These are phyloP conservation scores for Amyloporia xantha DNA, from an alignment of 768 basidiomycete genomes.

Conservation along the genomic window DNA sequence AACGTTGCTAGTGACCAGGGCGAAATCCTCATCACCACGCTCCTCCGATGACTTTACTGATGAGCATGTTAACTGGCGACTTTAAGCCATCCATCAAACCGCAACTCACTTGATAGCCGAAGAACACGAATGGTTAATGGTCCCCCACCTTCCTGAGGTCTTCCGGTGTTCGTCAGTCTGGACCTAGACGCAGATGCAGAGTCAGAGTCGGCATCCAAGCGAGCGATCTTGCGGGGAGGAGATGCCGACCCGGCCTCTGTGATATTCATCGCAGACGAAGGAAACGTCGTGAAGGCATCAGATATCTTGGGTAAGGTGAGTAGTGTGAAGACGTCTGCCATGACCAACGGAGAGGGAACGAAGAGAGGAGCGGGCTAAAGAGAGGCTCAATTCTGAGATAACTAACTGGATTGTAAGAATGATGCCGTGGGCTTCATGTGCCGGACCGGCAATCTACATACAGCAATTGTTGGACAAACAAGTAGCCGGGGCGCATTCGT, in stretches of 20 bases:
- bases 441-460: too few relatives aligned
- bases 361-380: too few relatives aligned
- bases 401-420: too few relatives aligned
- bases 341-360: too few relatives aligned
- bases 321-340: slow-evolving; percentile 20
- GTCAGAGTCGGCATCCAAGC: slow-evolving; percentile 61
- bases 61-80: not conserved
- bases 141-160: slow-evolving; percentile 18
- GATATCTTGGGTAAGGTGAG: slow-evolving; percentile 19
- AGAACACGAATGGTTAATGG: slow-evolving; percentile 44
- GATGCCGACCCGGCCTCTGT: slow-evolving; percentile 42
- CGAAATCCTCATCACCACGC: slow-evolving; percentile 20
- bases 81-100: not conserved
- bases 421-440: too few relatives aligned
- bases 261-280: slow-evolving; percentile 10
- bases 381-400: too few relatives aligned
- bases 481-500: too few relatives aligned
- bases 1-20: slow-evolving; percentile 30
- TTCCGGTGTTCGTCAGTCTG: slow-evolving; percentile 18
- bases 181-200: slow-evolving; percentile 57
- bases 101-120: slow-evolving; percentile 30
- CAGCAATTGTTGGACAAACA: too few relatives aligned
- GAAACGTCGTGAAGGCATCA: slow-evolving; percentile 18
- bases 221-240: slow-evolving; percentile 63
- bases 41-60: slow-evolving; percentile 11